Conservation (phyloP, 176 grass and related monocot species). For the Bothriochloa decipiens region DNA sequence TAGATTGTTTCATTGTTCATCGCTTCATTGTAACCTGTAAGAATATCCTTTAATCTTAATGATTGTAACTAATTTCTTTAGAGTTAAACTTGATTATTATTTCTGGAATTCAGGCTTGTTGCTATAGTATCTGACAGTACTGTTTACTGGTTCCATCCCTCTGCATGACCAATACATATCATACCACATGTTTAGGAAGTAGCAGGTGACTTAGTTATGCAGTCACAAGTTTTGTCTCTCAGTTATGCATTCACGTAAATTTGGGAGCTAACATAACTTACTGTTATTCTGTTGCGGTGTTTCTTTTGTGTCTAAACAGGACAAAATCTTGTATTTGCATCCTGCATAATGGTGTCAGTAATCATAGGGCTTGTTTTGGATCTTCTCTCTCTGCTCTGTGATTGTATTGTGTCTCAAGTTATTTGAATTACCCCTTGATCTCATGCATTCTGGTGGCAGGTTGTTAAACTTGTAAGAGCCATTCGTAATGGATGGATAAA, state of each 20-base stretch:
- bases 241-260: not conserved
- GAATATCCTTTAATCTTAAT: not conserved
- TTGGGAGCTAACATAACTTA: not conserved
- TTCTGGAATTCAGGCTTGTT: not conserved
- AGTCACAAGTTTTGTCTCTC: not conserved
- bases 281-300: slow-evolving; percentile 4
- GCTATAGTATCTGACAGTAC: not conserved
- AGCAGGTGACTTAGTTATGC: not conserved
- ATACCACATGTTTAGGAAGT: not conserved
- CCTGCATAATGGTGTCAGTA: not conserved
- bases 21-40: not conserved
- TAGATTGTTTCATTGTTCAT: not conserved
- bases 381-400: slow-evolving; percentile 12
- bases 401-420: slow-evolving; percentile 11
- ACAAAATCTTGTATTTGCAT: not conserved
- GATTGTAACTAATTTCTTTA: not conserved
- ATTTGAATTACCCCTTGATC: slow-evolving; percentile 19
- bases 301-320: not conserved
- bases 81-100: not conserved
- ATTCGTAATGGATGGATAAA: slow-evolving; percentile 95
- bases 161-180: not conserved
- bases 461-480: slow-evolving; percentile 74
- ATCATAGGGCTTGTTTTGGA: not conserved
- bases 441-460: slow-evolving; percentile 36
- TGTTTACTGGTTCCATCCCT: not conserved